These are phyloP conservation scores for Albugo laibachii DNA, from an alignment of 352 stramenopile species.

Conservation along the genomic window DNA sequence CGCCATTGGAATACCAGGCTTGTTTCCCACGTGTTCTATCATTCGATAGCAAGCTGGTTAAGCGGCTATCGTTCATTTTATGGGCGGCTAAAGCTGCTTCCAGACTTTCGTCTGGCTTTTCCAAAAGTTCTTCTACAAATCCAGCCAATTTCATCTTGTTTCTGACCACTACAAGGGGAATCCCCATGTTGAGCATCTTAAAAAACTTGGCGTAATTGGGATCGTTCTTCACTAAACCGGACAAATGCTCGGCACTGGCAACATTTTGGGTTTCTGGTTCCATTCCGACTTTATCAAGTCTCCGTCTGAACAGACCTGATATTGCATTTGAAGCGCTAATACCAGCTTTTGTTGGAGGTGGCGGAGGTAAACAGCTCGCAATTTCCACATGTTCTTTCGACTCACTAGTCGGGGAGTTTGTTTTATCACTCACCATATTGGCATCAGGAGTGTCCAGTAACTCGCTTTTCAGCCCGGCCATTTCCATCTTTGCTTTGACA, in stretches of 20 bases:
- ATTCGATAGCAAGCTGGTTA: slow-evolving; percentile 1
- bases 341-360: slow-evolving; percentile 5
- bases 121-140: slow-evolving; percentile 26
- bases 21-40: neutral
- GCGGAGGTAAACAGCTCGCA: slow-evolving; percentile 1
- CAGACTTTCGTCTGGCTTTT: slow-evolving; percentile 31
- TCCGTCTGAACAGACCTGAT: slow-evolving; percentile 6
- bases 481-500: slow-evolving; percentile 46
- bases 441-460: slow-evolving; percentile 19
- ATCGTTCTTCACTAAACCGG: slow-evolving; percentile 35
- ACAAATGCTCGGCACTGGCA: neutral
- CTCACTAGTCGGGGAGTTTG: slow-evolving; percentile 5
- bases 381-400: neutral
- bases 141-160: slow-evolving; percentile 47
- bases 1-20: neutral
- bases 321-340: slow-evolving; percentile 2
- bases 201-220: slow-evolving; percentile 53
- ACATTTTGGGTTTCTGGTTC: neutral
- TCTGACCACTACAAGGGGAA: slow-evolving; percentile 33
- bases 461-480: slow-evolving; percentile 33
- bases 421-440: neutral
- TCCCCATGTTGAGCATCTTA: slow-evolving; percentile 41
- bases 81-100: slow-evolving; percentile 4
- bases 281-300: slow-evolving; percentile 1
- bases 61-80: neutral